Evolutionary conservation across 2,329 filamentous ascomycete species (phyloP), one percentile per base, ranked within the genome.

Genomic region (Pseudocercospora fuligena): DNA sequence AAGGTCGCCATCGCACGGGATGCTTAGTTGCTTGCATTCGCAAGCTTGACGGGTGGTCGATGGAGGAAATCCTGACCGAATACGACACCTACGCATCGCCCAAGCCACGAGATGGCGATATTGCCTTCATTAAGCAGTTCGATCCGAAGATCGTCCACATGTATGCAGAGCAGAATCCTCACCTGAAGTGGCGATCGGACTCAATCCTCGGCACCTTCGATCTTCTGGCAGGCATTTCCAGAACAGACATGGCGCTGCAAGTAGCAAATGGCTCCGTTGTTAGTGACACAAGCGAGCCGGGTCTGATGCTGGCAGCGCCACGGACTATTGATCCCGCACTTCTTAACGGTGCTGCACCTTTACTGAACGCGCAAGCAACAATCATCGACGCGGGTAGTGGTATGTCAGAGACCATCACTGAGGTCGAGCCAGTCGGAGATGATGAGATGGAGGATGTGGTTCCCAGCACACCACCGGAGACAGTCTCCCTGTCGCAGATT

Each of bases 1-100:
- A 97, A 73, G 94, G 94, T 76, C 95, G 92, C 86, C 94, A 97
- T 76, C 90, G 94, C 65, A 97, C 94, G 19, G 94, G 94, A 23
- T 97, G 93, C 75, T 90, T 95, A n/a, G 86, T 94, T 58, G 94
- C 89, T 19, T 89, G 91, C 65, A 85, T 96, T 69, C 89, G 93
- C 69, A 92, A 91, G 76, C 80, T 92, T 12, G 86, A 88, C 14
- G 88, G 90, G 14, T 92, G 91, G 89, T 82, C 88, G 19, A 77
- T 88, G 1, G 78, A 85, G 1, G 81, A 82, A 16, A 87, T 92
- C 40, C 78, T 95, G 40, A 83, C 87, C 60, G 94, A 97, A 78
- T 97, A 97, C 81, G 82, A 84, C 69, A 81, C 82, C 0, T 94
- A 89, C 72, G 82, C 85, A 0, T 78, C 76, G 40, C 79, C 80